Evolutionary conservation across 2,329 filamentous ascomycete species (phyloP), one percentile per base, ranked within the genome.

Genomic region (Falciphora oryzae): DNA sequence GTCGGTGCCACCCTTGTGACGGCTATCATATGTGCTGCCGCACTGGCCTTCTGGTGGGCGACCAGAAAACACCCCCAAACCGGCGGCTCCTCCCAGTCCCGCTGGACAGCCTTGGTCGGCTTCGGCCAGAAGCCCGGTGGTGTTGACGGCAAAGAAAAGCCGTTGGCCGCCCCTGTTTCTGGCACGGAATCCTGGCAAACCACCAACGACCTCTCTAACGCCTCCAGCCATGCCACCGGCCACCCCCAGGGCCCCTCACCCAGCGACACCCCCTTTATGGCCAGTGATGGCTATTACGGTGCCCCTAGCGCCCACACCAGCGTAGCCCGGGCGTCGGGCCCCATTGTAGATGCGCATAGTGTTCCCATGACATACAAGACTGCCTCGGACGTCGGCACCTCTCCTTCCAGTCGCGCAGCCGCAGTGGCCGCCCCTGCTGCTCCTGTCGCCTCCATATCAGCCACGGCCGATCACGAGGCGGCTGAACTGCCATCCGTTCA

Each of bases 401-500:
- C 44, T n/a, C 44, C 18, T 7, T n/a, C 44, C 3, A 53, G 44
- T 53, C 22, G 22, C 22, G 44, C 44, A 53, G 22, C 44, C 44
- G 14, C 18, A n/a, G 44, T 53, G 44, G 44, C 44, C 6, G 44
- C 44, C 22, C 22, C 22, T 53, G 44, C 8, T 2, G 44, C 44
- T n/a, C 18, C 44, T 8, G 18, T 53, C 1, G 44, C 44, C 8
- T 3, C 44, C 1, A 10, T 18, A 1, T 5, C 44, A 11, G 1
- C 44, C 8, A n/a, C 22, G 1, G 16, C 44, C 5, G 18, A 2
- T 1, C 2, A 2, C 6, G 18, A 50, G 8, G 18, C 59, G 13
- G 59, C 35, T 11, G 59, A 61, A 14, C 35, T 61, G 13, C 59
- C 59, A 22, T 61, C 59, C 14, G 14, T n/a, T n/a, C 14, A 61